Percentiles rank a stretch among this genome's conserved stretches.
These are phyloP conservation scores for Naganishia vaughanmartiniae DNA, from an alignment of 768 basidiomycete species.

Conservation along the genomic window DNA sequence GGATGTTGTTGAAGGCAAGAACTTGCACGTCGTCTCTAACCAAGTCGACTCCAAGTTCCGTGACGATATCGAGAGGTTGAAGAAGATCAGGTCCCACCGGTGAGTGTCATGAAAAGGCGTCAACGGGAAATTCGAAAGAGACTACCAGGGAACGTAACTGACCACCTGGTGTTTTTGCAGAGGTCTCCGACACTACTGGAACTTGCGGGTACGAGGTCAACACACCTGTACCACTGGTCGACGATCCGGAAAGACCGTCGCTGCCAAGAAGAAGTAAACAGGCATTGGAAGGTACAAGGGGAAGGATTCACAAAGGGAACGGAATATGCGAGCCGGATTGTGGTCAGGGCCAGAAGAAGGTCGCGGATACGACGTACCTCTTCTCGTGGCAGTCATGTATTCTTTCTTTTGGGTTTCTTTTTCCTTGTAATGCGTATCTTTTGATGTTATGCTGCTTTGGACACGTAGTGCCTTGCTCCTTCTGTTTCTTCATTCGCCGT, in stretches of 20 bases:
- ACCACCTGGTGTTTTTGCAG: constrained; percentile 44
- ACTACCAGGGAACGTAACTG: neutral
- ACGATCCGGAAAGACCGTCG: constrained; percentile 32
- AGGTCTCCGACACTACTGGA: constrained; percentile 71
- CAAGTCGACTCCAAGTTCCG: constrained; percentile 95
- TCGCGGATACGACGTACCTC: too few relatives aligned
- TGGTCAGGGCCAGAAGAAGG: neutral
- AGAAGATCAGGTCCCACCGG: constrained; percentile 95
- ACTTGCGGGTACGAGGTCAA: constrained; percentile 77
- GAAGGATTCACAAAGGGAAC: constrained; percentile 7
- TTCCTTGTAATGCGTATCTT: constrained; percentile 26
- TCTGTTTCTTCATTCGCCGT: too few relatives aligned
- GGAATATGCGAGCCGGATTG: neutral
- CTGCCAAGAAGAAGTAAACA: constrained; percentile 34
- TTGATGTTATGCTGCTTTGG: constrained; percentile 18
- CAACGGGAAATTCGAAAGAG: neutral
- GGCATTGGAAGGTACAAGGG: constrained; percentile 21
- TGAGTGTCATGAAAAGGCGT: constrained; percentile 3
- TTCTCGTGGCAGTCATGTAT: constrained; percentile 9
- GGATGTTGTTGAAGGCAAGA: constrained; percentile 95
- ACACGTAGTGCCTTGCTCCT: too few relatives aligned
- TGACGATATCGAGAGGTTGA: constrained; percentile 95
- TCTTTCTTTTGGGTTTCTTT: constrained; percentile 13
- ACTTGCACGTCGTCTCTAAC: constrained; percentile 93
- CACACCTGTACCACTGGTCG: constrained; percentile 98